These are phyloP conservation scores for Hypsizygus marmoreus DNA, from an alignment of 768 basidiomycete genomes.

Conservation along the genomic window DNA sequence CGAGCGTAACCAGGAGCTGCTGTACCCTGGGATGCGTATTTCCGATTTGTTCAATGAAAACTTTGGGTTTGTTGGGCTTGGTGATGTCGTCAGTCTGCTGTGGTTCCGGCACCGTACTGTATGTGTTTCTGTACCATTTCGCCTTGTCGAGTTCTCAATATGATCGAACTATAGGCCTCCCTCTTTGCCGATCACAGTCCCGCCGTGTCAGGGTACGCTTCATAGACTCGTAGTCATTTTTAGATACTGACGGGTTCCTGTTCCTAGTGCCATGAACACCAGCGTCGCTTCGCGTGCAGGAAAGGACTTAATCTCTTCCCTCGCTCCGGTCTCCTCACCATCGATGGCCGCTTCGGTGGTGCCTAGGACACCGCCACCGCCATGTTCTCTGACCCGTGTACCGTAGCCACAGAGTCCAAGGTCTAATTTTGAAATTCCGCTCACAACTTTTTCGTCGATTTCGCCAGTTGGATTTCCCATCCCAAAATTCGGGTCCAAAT, in stretches of 20 bases:
- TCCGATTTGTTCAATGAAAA: constrained; percentile 98
- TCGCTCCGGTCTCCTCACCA: constrained; percentile 97
- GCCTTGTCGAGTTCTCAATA: not conserved
- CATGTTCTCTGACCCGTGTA: constrained; percentile 96
- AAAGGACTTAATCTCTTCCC: constrained; percentile 96
- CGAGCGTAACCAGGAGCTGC: constrained; percentile 96
- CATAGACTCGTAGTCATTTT: constrained; percentile 15
- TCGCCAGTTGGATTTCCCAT: no score
- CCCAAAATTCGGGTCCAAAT: no score
- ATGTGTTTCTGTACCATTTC: constrained; percentile 23
- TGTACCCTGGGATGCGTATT: constrained; percentile 99
- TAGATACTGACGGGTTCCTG: constrained; percentile 12
- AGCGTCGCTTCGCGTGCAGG: constrained; percentile 98
- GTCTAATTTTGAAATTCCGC: no score
- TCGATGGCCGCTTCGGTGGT: constrained; percentile 97
- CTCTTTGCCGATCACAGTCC: constrained; percentile 96
- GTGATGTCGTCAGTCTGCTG: constrained; percentile 92
- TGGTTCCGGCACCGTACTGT: constrained; percentile 97
- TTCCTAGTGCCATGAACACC: constrained; percentile 90
- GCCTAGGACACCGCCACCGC: constrained; percentile 95
- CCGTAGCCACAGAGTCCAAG: no score
- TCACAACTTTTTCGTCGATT: no score
- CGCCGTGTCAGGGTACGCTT: constrained; percentile 76
- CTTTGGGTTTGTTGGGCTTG: constrained; percentile 92
- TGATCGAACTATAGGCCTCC: constrained; percentile 48